These are phyloP conservation scores for Rhizopogon sp. DNA, from an alignment of 768 basidiomycete species.

Conservation along the genomic window DNA sequence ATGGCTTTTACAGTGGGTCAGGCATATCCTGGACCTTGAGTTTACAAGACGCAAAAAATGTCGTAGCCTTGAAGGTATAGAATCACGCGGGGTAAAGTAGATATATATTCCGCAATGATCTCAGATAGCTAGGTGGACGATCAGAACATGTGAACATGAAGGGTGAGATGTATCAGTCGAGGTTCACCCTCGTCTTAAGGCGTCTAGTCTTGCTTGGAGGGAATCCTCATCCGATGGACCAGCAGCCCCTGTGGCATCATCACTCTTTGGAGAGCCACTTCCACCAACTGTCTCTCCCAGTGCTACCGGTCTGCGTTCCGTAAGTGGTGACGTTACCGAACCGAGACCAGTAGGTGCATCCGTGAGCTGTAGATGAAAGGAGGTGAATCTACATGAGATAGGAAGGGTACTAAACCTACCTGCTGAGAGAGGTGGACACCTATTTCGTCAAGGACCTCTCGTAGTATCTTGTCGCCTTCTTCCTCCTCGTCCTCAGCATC, in stretches of 20 bases:
- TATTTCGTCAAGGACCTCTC: constrained; percentile 95
- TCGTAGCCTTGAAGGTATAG: constrained; percentile 52
- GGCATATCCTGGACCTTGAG: constrained; percentile 87
- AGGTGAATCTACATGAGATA: constrained; percentile 8
- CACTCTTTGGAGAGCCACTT: constrained; percentile 31
- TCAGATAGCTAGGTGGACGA: constrained; percentile 3
- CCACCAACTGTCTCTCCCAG: constrained; percentile 55
- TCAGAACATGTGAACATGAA: not conserved
- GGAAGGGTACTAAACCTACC: constrained; percentile 31
- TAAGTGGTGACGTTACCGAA: constrained; percentile 50
- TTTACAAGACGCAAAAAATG: constrained; percentile 67
- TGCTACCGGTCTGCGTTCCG: constrained; percentile 77
- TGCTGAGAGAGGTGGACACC: constrained; percentile 89
- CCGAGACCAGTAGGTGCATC: constrained; percentile 79
- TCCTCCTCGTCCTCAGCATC: constrained; percentile 92
- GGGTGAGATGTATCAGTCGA: not conserved
- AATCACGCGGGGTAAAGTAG: not conserved
- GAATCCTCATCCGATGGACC: constrained; percentile 80
- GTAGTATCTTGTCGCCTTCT: constrained; percentile 92
- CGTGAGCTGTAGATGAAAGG: constrained; percentile 50
- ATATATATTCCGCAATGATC: constrained; percentile 6
- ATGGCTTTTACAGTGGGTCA: constrained; percentile 91
- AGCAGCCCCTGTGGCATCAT: constrained; percentile 21
- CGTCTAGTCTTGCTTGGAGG: constrained; percentile 89
- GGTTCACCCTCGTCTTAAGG: constrained; percentile 65